Base-by-base conservation (phyloP, 208 protist genomes). In the Trypanosoma mega region DNA sequence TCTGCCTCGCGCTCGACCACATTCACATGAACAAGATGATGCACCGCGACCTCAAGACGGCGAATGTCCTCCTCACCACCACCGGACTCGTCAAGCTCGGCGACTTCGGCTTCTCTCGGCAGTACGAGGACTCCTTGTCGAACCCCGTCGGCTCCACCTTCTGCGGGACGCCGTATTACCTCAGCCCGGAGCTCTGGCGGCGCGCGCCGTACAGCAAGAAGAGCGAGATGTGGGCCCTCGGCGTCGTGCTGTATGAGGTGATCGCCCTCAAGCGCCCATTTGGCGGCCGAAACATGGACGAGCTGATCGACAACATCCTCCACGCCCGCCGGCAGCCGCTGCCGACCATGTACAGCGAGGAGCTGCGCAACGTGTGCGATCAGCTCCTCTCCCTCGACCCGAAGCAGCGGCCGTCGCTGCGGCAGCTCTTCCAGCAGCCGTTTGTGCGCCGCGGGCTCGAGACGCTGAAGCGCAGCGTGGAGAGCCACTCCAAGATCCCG, bases 141-240 rank as follows among this genome's bases (percentile, higher is more conserved):
- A 92, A 92, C 60, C 78, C 78, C n/a, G 85, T 92, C 18, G 85
- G 81, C 47, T 82, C 85, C 24, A 92, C 85, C 37, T 92, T 92
- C 71, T 93, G 86, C 48, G 91, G 87, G 26, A 93, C 87, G 24
- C 90, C 93, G 7, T 95, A 97, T 59, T 98, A 97, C 63, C 73
- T 98, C 31, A 90, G 85, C 46, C 94, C 94, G 1, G 92, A 98
- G 77, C 68, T 98, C 30, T 97, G 87, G 78, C 80, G 91, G 41
- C 76, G 89, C 26, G 80, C 87, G 67, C 83, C 85, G 39, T 98
- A 97, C 78, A 96, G 94, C 74, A 86, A 94, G 47, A 97, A 97
- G 72, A 80, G 72, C 31, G 95, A 98, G 61, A 91, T 97, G 76
- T 98, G 95, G 95, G 77, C 88, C 0, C 69, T 97, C 2, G 90